These are phyloP conservation scores for Phtheirospermum japonicum DNA, from an alignment of 257 asterid genomes.

Conservation along the genomic window DNA sequence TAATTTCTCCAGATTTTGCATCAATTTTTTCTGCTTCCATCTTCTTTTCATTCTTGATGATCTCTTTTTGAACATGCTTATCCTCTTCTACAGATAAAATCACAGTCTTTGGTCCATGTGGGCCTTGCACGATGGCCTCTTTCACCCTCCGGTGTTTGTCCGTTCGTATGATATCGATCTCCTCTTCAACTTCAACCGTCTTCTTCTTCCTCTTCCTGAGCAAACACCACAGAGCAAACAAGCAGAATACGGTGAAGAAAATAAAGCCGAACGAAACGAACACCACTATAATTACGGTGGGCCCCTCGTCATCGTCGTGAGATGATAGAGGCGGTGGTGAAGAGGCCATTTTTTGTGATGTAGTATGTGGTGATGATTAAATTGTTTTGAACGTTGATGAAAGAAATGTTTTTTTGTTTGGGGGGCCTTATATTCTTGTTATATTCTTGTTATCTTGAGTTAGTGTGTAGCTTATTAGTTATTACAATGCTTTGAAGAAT, in stretches of 20 bases:
- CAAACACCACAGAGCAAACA: conserved; percentile 42
- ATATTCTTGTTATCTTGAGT: conserved; percentile 16
- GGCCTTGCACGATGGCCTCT: conserved; percentile 42
- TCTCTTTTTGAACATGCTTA: conserved; percentile 43
- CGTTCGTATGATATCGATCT: conserved; percentile 34
- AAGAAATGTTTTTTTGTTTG: not conserved
- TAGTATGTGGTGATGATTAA: not conserved
- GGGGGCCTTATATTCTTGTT: conserved; percentile 20
- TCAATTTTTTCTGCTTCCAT: conserved; percentile 21
- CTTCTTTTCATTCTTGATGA: conserved; percentile 36
- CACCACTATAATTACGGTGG: conserved; percentile 37
- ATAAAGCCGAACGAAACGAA: conserved; percentile 36
- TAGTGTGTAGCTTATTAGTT: conserved; percentile 10
- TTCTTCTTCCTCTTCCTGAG: conserved; percentile 42
- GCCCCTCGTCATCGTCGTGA: conserved; percentile 28
- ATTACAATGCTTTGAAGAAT: conserved; percentile 48
- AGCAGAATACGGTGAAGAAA: conserved; percentile 37
- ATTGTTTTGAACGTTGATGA: conserved; percentile 32
- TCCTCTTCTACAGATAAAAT: conserved; percentile 47
- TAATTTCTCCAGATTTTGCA: conserved; percentile 28
- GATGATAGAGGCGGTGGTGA: conserved; percentile 36
- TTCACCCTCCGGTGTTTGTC: conserved; percentile 40
- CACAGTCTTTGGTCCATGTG: conserved; percentile 36
- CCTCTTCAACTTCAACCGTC: conserved; percentile 20
- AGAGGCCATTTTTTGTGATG: conserved; percentile 29